phyloP scores from a whole-genome alignment of 1,139 yeast species.

The Wickerhamomyces sp. region DNA sequence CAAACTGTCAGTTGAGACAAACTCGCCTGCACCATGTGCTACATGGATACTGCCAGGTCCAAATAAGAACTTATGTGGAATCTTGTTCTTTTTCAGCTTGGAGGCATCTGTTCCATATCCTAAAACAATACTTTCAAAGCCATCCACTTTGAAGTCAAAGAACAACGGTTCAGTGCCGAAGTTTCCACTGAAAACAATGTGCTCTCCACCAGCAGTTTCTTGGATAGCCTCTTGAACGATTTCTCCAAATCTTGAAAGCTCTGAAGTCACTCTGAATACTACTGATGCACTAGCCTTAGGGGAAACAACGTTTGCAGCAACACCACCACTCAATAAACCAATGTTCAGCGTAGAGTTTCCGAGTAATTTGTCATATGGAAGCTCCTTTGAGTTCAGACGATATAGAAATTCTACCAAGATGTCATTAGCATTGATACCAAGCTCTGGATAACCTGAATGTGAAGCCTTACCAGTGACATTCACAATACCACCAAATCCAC shows the following conservation, averaged over 20 bases:
- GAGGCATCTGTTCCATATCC: conserved; percentile 65
- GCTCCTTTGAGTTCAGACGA: conserved; percentile 28
- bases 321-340: conserved; percentile 52
- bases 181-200: conserved; percentile 14
- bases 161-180: conserved; percentile 34
- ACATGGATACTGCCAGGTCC: conserved; percentile 66
- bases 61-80: conserved; percentile 44
- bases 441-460: conserved; percentile 66
- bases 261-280: conserved; percentile 49
- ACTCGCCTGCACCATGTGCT: conserved; percentile 60
- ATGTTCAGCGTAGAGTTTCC: conserved; percentile 59
- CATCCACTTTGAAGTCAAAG: conserved; percentile 53
- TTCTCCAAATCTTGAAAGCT: conserved; percentile 33
- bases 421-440: conserved; percentile 57
- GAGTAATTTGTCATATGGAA: conserved; percentile 46
- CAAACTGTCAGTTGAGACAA: conserved; percentile 45
- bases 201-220: conserved; percentile 17
- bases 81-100: conserved; percentile 34
- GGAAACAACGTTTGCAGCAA: conserved; percentile 59
- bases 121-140: conserved; percentile 51
- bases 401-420: conserved; percentile 48
- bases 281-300: conserved; percentile 46
- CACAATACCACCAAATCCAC: conserved; percentile 38
- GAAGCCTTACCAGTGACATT: conserved; percentile 51
- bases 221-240: conserved; percentile 34